Percentiles rank a stretch among this genome's conserved stretches.
These are phyloP conservation scores for Syzygium grande DNA, from an alignment of 345 rosid species.

Conservation along the genomic window DNA sequence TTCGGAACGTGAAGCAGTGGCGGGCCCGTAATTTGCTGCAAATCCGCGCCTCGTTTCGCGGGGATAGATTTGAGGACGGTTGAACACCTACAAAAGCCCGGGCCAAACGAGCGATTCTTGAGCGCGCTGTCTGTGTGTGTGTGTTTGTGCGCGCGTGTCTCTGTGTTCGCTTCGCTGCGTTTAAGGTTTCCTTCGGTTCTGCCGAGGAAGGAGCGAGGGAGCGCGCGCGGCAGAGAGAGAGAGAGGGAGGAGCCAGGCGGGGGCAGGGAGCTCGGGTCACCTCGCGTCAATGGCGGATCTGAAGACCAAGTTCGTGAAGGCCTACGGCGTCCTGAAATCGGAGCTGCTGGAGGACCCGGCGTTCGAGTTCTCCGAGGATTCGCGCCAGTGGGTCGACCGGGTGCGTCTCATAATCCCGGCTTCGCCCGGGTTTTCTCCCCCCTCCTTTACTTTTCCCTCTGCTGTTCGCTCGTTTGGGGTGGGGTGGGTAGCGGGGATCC, in stretches of 20 bases:
- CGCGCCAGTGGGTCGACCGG: slow-evolving; percentile 76
- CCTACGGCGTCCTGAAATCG: slow-evolving; percentile 48
- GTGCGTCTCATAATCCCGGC: slow-evolving; percentile 14
- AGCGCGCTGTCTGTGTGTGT: neutral
- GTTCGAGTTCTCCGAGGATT: slow-evolving; percentile 66
- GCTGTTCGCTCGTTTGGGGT: neutral
- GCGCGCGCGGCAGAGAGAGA: neutral
- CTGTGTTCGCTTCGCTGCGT: neutral
- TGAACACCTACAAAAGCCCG: neutral
- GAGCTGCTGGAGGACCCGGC: slow-evolving; percentile 80
- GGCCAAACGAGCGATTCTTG: neutral
- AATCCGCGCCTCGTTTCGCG: neutral
- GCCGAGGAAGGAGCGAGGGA: neutral
- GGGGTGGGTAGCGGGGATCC: neutral
- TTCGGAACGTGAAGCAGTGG: neutral
- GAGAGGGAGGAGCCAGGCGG: neutral
- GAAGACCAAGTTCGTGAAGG: slow-evolving; percentile 51
- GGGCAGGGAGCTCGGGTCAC: neutral
- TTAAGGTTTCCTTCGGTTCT: neutral
- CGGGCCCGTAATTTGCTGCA: neutral
- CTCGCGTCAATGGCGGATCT: slow-evolving; percentile 57
- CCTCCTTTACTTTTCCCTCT: neutral
- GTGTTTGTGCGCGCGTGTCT: no score
- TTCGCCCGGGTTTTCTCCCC: neutral
- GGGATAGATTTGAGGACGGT: neutral